phyloP scores from a whole-genome alignment of 371 early-diverging fungal genomes.

The Apophysomyces variabilis region DNA sequence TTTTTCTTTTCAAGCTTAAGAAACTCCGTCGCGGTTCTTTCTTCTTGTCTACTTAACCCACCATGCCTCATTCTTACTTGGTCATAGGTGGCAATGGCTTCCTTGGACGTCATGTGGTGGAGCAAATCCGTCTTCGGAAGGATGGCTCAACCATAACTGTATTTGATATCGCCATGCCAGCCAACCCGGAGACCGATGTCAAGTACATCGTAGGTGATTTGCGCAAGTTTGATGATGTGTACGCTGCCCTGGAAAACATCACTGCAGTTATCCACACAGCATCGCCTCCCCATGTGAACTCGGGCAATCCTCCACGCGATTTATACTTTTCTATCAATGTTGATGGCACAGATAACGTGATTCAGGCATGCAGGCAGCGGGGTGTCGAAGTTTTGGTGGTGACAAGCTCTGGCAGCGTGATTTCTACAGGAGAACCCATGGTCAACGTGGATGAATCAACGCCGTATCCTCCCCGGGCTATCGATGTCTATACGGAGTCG shows the following conservation, averaged over 20 bases:
- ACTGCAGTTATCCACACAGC: conserved; percentile 91
- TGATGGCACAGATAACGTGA: conserved; percentile 86
- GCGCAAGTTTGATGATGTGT: conserved; percentile 69
- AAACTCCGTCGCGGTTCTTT: too few species aligned
- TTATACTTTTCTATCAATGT: conserved; percentile 82
- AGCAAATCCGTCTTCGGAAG: conserved; percentile 73
- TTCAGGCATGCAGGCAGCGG: conserved; percentile 73
- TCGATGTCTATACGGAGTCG: conserved; percentile 92
- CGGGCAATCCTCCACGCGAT: conserved; percentile 86
- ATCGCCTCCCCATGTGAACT: conserved; percentile 88
- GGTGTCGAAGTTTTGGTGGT: conserved; percentile 80
- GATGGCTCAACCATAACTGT: conserved; percentile 60
- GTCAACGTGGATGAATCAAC: conserved; percentile 81
- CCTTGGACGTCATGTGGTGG: conserved; percentile 81
- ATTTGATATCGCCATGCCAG: conserved; percentile 76
- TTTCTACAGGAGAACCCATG: conserved; percentile 80
- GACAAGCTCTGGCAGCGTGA: conserved; percentile 89
- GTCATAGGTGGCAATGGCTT: conserved; percentile 94
- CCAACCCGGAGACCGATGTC: conserved; percentile 56
- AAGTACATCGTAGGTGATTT: conserved; percentile 79
- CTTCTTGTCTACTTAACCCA: too few species aligned
- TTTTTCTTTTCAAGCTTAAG: too few species aligned
- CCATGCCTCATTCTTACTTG: conserved; percentile 59
- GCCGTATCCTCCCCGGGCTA: conserved; percentile 74
- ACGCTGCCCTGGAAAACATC: conserved; percentile 64